These are phyloP conservation scores for Aurifilum marmelostoma DNA, from an alignment of 2,329 filamentous ascomycete genomes.

Conservation along the genomic window DNA sequence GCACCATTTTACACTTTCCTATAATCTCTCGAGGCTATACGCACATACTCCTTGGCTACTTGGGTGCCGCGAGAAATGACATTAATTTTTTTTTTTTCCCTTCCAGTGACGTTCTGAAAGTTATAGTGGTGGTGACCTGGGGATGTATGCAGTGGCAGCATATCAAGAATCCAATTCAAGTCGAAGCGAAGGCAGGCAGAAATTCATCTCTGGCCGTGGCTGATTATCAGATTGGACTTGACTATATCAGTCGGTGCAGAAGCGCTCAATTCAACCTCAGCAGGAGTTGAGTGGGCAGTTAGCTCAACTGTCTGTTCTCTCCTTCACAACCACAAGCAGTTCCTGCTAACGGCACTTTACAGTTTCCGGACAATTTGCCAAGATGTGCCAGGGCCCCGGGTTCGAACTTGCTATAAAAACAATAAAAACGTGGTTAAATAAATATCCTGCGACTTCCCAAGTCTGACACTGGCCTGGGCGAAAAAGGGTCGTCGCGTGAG, in stretches of 20 bases:
- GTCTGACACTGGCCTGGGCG: not conserved
- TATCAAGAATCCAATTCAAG: too few relatives aligned
- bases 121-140: too few relatives aligned
- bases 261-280: not conserved
- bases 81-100: too few relatives aligned
- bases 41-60: too few relatives aligned
- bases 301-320: too few relatives aligned
- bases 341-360: not conserved
- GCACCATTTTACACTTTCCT: too few relatives aligned
- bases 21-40: too few relatives aligned
- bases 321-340: too few relatives aligned
- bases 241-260: not conserved
- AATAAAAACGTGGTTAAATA: not conserved
- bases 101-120: too few relatives aligned
- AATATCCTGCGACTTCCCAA: not conserved
- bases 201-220: not conserved
- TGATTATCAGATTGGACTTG: not conserved
- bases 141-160: too few relatives aligned
- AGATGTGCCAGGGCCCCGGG: not conserved
- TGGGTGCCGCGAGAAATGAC: too few relatives aligned
- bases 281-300: not conserved
- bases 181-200: too few relatives aligned
- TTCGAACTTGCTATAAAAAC: not conserved
- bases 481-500: not conserved
- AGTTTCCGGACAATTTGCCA: not conserved